Percentiles rank a stretch among this genome's conserved stretches.
Evolutionary conservation across 345 rosid genomes (phyloP).

Genomic region (Eucalyptus grandis): DNA sequence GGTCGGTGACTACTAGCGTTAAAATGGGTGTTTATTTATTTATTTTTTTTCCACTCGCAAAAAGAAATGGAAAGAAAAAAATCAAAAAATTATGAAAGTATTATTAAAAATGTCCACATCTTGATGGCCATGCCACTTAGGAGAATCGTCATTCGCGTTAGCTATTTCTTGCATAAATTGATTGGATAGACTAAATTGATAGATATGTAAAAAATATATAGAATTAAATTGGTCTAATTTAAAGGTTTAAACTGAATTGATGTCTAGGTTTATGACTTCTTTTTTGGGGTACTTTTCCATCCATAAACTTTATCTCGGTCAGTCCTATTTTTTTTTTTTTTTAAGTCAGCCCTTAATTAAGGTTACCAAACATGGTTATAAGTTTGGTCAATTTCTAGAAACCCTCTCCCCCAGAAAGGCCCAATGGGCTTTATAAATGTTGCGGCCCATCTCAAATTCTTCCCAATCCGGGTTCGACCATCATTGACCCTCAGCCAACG

Average conservation of each 20-base stretch:
- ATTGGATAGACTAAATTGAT: too few relatives aligned
- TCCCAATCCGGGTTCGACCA: not conserved
- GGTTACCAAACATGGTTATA: not conserved
- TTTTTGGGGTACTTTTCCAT: not conserved
- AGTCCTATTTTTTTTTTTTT: too few relatives aligned
- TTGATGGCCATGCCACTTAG: rapidly evolving
- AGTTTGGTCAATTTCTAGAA: not conserved
- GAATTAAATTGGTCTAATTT: not conserved
- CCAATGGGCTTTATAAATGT: not conserved
- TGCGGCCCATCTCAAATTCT: not conserved
- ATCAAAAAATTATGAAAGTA: too few relatives aligned
- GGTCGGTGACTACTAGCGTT: too few relatives aligned
- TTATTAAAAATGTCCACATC: too few relatives aligned
- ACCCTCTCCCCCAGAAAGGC: not conserved
- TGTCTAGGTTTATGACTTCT: not conserved
- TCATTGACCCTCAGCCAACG: not conserved
- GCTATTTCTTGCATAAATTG: too few relatives aligned
- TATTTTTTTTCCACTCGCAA: not conserved
- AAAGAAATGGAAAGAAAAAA: too few relatives aligned
- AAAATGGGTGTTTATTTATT: too few relatives aligned
- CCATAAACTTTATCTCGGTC: not conserved
- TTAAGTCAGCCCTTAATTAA: not conserved
- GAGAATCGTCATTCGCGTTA: rapidly evolving
- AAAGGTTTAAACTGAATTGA: not conserved
- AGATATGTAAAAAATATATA: too few relatives aligned